Evolutionary conservation across 148 eudicot genomes (phyloP).

Genomic region (Fagopyrum esculentum): DNA sequence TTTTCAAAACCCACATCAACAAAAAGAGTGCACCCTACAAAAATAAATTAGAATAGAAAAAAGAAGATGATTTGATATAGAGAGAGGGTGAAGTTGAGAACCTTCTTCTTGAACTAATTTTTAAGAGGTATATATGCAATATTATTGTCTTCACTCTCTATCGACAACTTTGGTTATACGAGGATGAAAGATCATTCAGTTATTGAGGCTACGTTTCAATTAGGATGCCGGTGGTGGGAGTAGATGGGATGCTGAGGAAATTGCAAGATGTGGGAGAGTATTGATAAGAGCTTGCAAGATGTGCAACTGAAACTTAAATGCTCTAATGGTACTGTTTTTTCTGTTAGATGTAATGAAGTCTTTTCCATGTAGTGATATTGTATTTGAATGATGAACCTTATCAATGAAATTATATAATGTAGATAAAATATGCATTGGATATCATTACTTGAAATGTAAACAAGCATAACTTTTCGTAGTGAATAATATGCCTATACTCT

Average conservation of each 20-base stretch:
- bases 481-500: background rate
- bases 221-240: constrained; percentile 74
- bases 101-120: too few relatives aligned
- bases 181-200: too few relatives aligned
- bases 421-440: background rate
- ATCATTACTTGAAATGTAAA: background rate
- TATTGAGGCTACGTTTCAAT: constrained; percentile 14
- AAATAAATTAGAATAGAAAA: too few relatives aligned
- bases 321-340: constrained; percentile 58
- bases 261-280: constrained; percentile 99
- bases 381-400: background rate
- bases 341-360: background rate
- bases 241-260: constrained; percentile 86
- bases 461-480: background rate
- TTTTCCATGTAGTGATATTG: background rate
- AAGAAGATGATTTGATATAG: too few relatives aligned
- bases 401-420: background rate
- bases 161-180: too few relatives aligned
- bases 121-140: too few relatives aligned
- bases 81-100: too few relatives aligned
- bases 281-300: constrained; percentile 95
- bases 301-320: constrained; percentile 91
- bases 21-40: too few relatives aligned
- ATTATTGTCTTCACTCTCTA: too few relatives aligned
- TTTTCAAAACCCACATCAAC: too few relatives aligned